Evolutionary conservation across 2,329 filamentous ascomycete genomes (phyloP).

Genomic region (Venturiaceae sp.): DNA sequence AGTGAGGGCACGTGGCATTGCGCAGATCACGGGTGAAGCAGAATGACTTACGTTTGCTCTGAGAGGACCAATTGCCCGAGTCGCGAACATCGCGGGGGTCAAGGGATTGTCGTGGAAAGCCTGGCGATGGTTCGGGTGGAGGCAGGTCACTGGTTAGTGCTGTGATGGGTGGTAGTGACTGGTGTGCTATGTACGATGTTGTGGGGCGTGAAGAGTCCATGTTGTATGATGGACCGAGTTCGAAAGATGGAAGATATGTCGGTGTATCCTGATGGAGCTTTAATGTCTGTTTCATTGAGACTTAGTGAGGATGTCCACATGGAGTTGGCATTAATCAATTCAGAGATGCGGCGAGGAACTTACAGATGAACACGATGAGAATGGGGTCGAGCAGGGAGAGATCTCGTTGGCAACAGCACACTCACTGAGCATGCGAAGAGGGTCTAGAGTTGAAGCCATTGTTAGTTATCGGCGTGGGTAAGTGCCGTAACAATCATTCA

Average conservation of each 20-base stretch:
- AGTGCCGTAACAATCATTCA: neutral
- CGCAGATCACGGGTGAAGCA: neutral
- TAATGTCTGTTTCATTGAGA: neutral
- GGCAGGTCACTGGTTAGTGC: constrained; percentile 8
- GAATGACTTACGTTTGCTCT: constrained; percentile 41
- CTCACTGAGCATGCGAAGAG: neutral
- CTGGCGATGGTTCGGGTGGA: constrained; percentile 4
- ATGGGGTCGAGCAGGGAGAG: neutral
- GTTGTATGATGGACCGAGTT: neutral
- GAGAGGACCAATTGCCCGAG: constrained; percentile 50
- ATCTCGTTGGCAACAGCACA: neutral
- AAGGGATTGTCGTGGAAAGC: constrained; percentile 1
- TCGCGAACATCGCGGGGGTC: constrained; percentile 32
- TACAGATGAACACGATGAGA: neutral
- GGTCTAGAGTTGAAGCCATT: neutral
- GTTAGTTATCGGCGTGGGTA: neutral
- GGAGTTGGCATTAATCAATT: neutral
- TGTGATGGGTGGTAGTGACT: constrained; percentile 10
- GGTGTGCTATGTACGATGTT: constrained; percentile 1
- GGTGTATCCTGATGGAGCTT: neutral
- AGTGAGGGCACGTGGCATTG: neutral
- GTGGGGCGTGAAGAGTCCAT: constrained; percentile 1
- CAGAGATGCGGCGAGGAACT: neutral
- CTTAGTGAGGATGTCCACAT: neutral
- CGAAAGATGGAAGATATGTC: neutral